These are phyloP conservation scores for Vitis hybrid DNA, from an alignment of 177 flowering plant genomes.

Conservation along the genomic window DNA sequence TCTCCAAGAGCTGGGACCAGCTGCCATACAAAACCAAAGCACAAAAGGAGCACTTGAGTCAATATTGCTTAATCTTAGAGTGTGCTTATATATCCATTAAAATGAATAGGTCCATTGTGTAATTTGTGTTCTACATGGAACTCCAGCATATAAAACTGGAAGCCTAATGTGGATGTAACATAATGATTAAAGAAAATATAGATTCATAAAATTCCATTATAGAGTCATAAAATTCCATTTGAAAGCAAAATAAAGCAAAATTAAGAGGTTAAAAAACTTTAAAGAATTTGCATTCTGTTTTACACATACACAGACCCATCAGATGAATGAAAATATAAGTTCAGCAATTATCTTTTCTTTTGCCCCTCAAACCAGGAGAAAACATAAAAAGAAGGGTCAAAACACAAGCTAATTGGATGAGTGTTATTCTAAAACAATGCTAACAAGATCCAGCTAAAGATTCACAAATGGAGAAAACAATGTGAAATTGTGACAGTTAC, in stretches of 20 bases:
- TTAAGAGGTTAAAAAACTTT: too few species aligned
- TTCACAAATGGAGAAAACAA: too few species aligned
- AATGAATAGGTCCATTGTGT: not conserved
- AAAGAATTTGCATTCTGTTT: too few species aligned
- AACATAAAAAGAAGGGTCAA: too few species aligned
- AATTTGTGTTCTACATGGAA: constrained; percentile 1
- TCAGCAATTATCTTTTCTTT: too few species aligned
- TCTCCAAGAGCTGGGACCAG: constrained; percentile 88
- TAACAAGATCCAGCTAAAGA: too few species aligned
- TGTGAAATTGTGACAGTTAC: constrained; percentile 26
- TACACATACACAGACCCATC: too few species aligned
- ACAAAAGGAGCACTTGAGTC: not conserved
- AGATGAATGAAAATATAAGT: too few species aligned
- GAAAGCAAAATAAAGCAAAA: too few species aligned
- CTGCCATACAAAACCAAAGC: constrained; percentile 39
- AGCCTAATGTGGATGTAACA: not conserved
- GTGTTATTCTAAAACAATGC: too few species aligned
- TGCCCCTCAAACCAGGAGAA: too few species aligned
- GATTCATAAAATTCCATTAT: not conserved
- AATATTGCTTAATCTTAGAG: not conserved
- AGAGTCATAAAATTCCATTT: not conserved
- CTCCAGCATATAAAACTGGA: not conserved
- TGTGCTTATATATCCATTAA: not conserved
- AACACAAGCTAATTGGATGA: too few species aligned
- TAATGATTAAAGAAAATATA: not conserved